Percentiles rank a stretch among this genome's conserved stretches.
phyloP scores from a whole-genome alignment of 2,329 filamentous ascomycete species.

The Fusarium sp. region DNA sequence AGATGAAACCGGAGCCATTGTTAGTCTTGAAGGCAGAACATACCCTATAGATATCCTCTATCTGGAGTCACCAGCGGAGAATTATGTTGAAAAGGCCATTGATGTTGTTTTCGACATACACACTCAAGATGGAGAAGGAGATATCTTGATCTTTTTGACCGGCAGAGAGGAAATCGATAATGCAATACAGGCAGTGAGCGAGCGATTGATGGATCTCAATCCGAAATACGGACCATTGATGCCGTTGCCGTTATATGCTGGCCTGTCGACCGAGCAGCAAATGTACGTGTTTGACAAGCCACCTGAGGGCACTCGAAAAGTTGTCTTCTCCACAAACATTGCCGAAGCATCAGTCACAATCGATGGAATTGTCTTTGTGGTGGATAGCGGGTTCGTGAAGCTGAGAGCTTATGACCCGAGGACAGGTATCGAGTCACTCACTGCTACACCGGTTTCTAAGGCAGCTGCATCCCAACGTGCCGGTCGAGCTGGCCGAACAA shows the following conservation, averaged over 20 bases:
- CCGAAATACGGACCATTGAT: constrained; percentile 48
- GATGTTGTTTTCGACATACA: constrained; percentile 91
- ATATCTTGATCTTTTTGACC: constrained; percentile 91
- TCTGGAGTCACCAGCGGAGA: constrained; percentile 79
- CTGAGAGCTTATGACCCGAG: constrained; percentile 85
- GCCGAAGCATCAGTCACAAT: constrained; percentile 97
- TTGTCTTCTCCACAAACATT: constrained; percentile 95
- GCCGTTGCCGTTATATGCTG: constrained; percentile 85
- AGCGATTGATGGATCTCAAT: constrained; percentile 74
- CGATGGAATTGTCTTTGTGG: constrained; percentile 88
- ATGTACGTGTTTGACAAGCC: constrained; percentile 94
- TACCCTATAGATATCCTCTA: constrained; percentile 92
- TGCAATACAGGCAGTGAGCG: constrained; percentile 81
- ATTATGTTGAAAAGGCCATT: constrained; percentile 88
- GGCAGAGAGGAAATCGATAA: constrained; percentile 93
- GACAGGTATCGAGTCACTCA: constrained; percentile 90
- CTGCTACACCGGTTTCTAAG: constrained; percentile 85
- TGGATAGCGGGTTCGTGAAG: constrained; percentile 94
- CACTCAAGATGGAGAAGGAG: constrained; percentile 81
- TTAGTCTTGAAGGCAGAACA: constrained; percentile 88
- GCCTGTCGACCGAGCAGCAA: constrained; percentile 89
- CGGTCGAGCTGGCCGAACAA: constrained; percentile 89
- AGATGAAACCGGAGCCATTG: constrained; percentile 64
- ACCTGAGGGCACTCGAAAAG: constrained; percentile 85
- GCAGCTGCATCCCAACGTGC: constrained; percentile 93